A percentile compares a stretch with the other conserved stretches of the same genome.
Evolutionary conservation across 2,329 filamentous ascomycete species (phyloP).

Genomic region (Aspergillus piperis): DNA sequence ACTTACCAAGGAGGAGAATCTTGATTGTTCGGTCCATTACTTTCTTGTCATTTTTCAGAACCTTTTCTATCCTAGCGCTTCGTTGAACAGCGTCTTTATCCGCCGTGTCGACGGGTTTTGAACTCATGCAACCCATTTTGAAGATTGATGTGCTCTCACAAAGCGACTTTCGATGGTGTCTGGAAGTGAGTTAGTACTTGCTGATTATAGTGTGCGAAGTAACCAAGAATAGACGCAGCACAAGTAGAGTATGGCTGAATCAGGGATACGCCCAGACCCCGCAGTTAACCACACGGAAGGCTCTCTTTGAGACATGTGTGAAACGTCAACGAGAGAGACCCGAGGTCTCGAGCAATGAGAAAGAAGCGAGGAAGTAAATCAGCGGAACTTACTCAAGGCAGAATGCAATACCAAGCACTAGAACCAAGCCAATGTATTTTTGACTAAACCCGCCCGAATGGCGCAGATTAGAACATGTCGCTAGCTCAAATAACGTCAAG

Average conservation of each 20-base stretch:
- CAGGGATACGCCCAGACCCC: slow-evolving; percentile 18
- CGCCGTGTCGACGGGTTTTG: slow-evolving; percentile 40
- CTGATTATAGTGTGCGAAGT: neutral
- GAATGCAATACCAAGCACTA: neutral
- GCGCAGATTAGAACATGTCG: slow-evolving; percentile 2
- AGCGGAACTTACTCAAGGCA: neutral
- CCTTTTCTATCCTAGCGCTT: slow-evolving; percentile 75
- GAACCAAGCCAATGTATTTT: neutral
- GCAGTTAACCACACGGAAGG: slow-evolving; percentile 12
- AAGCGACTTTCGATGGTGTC: neutral
- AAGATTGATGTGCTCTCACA: neutral
- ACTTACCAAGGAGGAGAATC: slow-evolving; percentile 83
- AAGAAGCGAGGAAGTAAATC: neutral
- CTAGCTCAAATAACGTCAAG: neutral
- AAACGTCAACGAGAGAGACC: slow-evolving; percentile 2
- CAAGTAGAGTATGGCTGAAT: slow-evolving; percentile 16
- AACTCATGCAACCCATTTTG: slow-evolving; percentile 49
- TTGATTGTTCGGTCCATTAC: slow-evolving; percentile 84
- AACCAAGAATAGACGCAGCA: slow-evolving; percentile 1
- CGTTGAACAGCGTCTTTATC: slow-evolving; percentile 46
- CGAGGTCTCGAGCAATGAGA: neutral
- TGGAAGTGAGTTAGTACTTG: slow-evolving; percentile 6
- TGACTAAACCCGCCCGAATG: neutral
- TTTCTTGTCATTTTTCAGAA: slow-evolving; percentile 85
- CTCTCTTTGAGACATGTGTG: slow-evolving; percentile 17